These are phyloP conservation scores for Phytophthora tentaculata DNA, from an alignment of 352 stramenopile genomes.

Conservation along the genomic window DNA sequence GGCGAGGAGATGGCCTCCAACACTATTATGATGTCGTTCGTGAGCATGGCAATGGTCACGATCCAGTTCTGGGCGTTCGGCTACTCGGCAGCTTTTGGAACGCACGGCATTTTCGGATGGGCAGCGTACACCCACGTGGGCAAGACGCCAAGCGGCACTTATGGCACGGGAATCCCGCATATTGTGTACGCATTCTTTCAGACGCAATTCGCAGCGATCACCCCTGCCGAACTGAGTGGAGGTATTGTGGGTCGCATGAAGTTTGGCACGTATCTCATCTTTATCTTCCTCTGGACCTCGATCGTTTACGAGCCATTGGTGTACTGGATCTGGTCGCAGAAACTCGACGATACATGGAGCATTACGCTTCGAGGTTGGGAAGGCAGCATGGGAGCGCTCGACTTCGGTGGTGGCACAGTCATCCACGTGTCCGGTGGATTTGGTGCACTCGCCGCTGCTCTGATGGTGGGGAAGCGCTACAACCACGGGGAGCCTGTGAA, in stretches of 20 bases:
- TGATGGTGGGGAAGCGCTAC: constrained; percentile 74
- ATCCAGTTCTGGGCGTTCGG: constrained; percentile 84
- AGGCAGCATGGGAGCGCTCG: constrained; percentile 64
- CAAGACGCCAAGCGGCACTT: constrained; percentile 45
- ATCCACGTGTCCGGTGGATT: constrained; percentile 83
- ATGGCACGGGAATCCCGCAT: constrained; percentile 68
- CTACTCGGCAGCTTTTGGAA: constrained; percentile 73
- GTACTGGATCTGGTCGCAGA: constrained; percentile 79
- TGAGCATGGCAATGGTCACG: constrained; percentile 78
- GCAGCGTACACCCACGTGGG: constrained; percentile 62
- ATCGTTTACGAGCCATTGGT: constrained; percentile 84
- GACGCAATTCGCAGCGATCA: constrained; percentile 81
- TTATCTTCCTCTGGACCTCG: constrained; percentile 77
- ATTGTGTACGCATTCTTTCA: constrained; percentile 79
- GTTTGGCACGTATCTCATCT: constrained; percentile 75
- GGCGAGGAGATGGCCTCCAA: constrained; percentile 78
- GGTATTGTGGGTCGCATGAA: constrained; percentile 84
- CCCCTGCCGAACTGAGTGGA: constrained; percentile 71
- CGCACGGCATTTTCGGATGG: constrained; percentile 66
- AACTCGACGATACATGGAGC: constrained; percentile 57
- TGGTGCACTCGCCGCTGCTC: constrained; percentile 62
- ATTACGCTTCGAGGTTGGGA: constrained; percentile 54
- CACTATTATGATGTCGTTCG: constrained; percentile 85
- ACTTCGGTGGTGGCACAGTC: constrained; percentile 85
- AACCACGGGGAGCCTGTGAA: constrained; percentile 73